Conservation (phyloP, 192 early-diverging fungal species). For the Backusella westeae region DNA sequence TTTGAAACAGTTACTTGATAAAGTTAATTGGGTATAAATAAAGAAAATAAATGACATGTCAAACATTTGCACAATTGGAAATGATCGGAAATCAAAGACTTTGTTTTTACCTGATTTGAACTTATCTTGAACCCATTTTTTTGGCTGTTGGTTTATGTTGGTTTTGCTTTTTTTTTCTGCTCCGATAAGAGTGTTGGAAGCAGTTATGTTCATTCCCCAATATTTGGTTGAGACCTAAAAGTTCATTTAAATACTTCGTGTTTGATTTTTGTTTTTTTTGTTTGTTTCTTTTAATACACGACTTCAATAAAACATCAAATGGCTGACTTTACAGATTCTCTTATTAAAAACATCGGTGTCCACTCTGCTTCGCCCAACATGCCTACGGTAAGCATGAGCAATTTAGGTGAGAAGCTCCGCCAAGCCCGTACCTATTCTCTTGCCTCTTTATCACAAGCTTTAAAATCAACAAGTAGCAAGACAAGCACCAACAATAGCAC, state of each 20-base stretch:
- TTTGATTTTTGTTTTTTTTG: constrained; percentile 11
- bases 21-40: background rate
- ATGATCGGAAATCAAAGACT: background rate
- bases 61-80: background rate
- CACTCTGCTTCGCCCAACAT: constrained; percentile 14
- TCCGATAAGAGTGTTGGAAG: background rate
- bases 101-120: background rate
- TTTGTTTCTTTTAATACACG: constrained; percentile 4
- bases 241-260: background rate
- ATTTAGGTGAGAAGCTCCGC: constrained; percentile 23
- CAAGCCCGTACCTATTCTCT: constrained; percentile 16
- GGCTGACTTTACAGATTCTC: constrained; percentile 16
- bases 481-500: background rate
- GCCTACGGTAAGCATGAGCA: background rate
- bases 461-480: constrained; percentile 8
- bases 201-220: background rate
- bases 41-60: background rate
- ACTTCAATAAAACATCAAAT: background rate
- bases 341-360: constrained; percentile 22
- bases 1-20: background rate
- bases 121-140: background rate
- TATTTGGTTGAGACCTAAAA: constrained; percentile 6
- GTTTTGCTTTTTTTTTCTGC: background rate
- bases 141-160: background rate
- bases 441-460: constrained; percentile 11